These are phyloP conservation scores for Mycocentrospora acerina DNA, from an alignment of 2,329 filamentous ascomycete species.

Conservation along the genomic window DNA sequence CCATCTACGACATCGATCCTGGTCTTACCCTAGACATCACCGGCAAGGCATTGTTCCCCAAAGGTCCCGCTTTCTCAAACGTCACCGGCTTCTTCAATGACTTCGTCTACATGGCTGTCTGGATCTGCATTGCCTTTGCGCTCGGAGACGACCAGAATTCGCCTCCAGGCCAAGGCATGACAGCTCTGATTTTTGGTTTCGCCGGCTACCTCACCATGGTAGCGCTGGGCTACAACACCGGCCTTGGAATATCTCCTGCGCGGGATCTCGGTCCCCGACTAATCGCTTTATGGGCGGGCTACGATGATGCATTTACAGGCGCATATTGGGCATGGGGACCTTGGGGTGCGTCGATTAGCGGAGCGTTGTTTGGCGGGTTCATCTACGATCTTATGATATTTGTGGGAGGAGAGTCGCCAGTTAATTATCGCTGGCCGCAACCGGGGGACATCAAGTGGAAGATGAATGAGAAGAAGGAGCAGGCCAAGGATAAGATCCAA, in stretches of 20 bases:
- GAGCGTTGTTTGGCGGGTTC: constrained; percentile 27
- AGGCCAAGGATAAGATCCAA: constrained; percentile 18
- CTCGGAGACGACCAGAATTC: constrained; percentile 54
- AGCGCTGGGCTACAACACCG: constrained; percentile 30
- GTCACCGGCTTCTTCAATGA: constrained; percentile 71
- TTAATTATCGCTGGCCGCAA: constrained; percentile 33
- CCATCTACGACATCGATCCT: constrained; percentile 63
- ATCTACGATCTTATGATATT: constrained; percentile 37
- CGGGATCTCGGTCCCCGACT: constrained; percentile 72
- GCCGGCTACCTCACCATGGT: constrained; percentile 27
- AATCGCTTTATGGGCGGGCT: constrained; percentile 67
- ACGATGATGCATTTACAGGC: constrained; percentile 51
- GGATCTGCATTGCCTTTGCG: constrained; percentile 71
- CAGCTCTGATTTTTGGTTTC: constrained; percentile 47
- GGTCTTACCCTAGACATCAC: constrained; percentile 27
- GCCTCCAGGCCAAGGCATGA: constrained; percentile 49
- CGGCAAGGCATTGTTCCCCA: constrained; percentile 63
- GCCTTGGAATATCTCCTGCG: constrained; percentile 63
- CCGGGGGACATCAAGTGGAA: constrained; percentile 26
- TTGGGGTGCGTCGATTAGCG: constrained; percentile 26
- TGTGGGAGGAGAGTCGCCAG: constrained; percentile 31
- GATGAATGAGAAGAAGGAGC: constrained; percentile 12
- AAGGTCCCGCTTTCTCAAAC: constrained; percentile 58
- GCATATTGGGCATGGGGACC: constrained; percentile 34
- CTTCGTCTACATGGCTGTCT: constrained; percentile 64